A percentile compares a stretch with the other conserved stretches of the same genome.
phyloP scores from a whole-genome alignment of 2,329 filamentous ascomycete genomes.

The Venturia aucupariae region DNA sequence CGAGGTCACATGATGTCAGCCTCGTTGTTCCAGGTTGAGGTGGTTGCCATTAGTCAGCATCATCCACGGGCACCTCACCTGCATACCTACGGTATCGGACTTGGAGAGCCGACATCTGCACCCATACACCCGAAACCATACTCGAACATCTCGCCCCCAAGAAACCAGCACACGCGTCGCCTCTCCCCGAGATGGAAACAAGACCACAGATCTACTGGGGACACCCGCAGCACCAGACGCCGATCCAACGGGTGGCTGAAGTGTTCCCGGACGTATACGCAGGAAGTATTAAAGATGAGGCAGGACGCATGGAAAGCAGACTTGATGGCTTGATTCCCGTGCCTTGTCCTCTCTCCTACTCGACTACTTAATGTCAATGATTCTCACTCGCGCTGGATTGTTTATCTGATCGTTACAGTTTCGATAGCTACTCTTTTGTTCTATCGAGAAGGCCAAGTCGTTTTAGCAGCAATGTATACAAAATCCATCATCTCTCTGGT shows the following conservation, averaged over 20 bases:
- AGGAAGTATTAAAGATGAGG: background rate
- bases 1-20: background rate
- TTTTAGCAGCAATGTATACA: background rate
- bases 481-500: background rate
- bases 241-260: constrained; percentile 1
- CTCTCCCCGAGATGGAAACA: background rate
- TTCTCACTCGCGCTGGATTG: background rate
- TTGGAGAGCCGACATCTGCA: background rate
- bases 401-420: background rate
- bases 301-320: background rate
- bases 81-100: background rate
- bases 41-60: background rate
- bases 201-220: background rate
- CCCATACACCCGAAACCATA: background rate
- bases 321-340: background rate
- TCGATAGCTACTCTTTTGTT: background rate
- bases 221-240: background rate
- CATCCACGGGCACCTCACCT: no score
- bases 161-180: background rate
- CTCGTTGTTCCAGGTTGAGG: background rate
- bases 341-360: background rate
- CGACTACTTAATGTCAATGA: background rate
- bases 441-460: background rate
- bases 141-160: background rate
- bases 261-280: background rate